Conservation (phyloP, 306 rosid species). For the Dryas alaskensis region DNA sequence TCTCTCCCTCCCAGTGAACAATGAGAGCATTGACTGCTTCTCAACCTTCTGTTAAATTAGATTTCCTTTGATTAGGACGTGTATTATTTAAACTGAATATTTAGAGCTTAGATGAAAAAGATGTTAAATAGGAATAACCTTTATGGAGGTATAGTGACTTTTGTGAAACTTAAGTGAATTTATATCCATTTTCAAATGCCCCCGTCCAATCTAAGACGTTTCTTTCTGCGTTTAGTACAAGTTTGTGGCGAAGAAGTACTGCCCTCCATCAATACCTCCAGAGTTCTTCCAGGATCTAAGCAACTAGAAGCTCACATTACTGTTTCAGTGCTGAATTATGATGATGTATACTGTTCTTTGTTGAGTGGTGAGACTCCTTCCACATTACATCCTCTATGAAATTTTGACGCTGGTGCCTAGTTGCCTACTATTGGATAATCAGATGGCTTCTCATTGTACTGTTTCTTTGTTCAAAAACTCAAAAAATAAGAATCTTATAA, state of each 20-base stretch:
- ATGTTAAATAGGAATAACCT: not conserved
- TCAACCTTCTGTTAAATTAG: not conserved
- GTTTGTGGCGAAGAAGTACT: slow-evolving; percentile 60
- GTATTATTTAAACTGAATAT: not conserved
- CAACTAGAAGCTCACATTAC: slow-evolving; percentile 19
- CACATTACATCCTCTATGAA: not conserved
- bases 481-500: not conserved
- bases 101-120: not conserved
- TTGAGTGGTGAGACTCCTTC: slow-evolving; percentile 8
- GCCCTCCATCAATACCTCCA: slow-evolving; percentile 46
- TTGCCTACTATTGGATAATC: not conserved
- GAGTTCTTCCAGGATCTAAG: slow-evolving; percentile 42
- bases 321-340: slow-evolving; percentile 6
- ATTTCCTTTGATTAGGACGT: not conserved
- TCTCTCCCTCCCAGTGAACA: not conserved
- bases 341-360: slow-evolving; percentile 10
- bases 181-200: not conserved
- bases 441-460: not conserved
- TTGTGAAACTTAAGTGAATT: not conserved
- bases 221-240: slow-evolving; percentile 45
- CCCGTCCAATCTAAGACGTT: slow-evolving; percentile 5
- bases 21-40: not conserved
- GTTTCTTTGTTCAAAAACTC: not conserved
- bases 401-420: not conserved
- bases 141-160: not conserved